phyloP scores from a whole-genome alignment of 2,329 filamentous ascomycete genomes.

The Colletotrichum sp. region DNA sequence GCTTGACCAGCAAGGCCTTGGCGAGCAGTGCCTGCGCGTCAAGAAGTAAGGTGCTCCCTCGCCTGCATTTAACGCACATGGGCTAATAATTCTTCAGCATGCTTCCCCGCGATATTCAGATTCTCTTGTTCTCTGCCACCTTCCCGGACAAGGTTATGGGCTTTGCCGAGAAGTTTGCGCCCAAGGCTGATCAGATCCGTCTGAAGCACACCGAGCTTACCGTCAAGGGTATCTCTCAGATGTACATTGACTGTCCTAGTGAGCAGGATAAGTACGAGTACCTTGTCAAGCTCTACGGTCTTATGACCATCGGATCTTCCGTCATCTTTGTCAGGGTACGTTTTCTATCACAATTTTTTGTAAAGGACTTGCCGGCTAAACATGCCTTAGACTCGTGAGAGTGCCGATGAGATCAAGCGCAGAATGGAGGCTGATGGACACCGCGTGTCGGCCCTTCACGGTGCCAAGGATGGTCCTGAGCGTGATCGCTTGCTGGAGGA shows the following conservation, averaged over 20 bases:
- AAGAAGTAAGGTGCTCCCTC: constrained; percentile 65
- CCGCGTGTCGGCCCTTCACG: constrained; percentile 88
- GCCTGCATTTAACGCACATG: background rate
- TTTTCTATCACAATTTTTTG: background rate
- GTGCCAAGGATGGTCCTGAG: constrained; percentile 81
- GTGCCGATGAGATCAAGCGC: constrained; percentile 82
- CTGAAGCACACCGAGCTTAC: constrained; percentile 91
- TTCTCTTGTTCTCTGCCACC: constrained; percentile 94
- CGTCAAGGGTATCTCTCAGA: constrained; percentile 95
- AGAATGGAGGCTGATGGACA: constrained; percentile 91
- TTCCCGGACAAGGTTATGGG: constrained; percentile 84
- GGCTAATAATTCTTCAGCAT: constrained; percentile 57
- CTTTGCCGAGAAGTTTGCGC: constrained; percentile 86
- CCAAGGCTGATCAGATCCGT: constrained; percentile 84
- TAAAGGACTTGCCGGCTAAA: background rate
- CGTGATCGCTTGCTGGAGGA: constrained; percentile 85
- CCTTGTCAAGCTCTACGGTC: constrained; percentile 89
- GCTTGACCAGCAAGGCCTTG: constrained; percentile 93
- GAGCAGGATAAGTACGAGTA: constrained; percentile 86
- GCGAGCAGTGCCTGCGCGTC: constrained; percentile 92
- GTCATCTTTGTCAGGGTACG: constrained; percentile 95
- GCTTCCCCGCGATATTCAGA: constrained; percentile 78
- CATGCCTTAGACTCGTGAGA: constrained; percentile 73
- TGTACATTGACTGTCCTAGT: constrained; percentile 91
- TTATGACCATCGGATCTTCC: constrained; percentile 96